Evolutionary conservation across 2,329 filamentous ascomycete genomes (phyloP), one percentile per base, ranked within the genome.

Genomic region (Arthroderma sp.): DNA sequence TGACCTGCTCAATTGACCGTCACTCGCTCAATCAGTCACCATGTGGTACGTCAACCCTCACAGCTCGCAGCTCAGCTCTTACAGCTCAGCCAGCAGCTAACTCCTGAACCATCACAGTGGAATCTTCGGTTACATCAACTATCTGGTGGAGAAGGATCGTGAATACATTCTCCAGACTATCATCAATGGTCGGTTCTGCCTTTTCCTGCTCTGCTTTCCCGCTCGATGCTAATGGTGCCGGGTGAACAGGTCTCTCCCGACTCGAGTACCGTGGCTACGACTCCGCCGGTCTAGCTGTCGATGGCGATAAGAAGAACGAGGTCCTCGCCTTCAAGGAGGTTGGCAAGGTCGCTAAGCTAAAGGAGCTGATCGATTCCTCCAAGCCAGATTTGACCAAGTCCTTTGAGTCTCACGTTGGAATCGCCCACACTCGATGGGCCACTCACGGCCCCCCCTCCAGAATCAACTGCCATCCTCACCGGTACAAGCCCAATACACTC

Each of bases 261-360:
- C 87, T 98, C 68, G 93, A 98, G 77, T 98, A 98, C 80, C 88
- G 93, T 75, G 93, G 93, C 66, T 98, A 98, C 75, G 93, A 98
- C 75, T 97, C 93, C 63, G 91, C 93, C 61, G 93, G 93, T 79
- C 81, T 98, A 63, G 91, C 91, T 64, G 78, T 98, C 67, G 93
- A 98, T 73, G 93, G 93, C 62, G 88, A 98, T 81, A 97, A 96
- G 84, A 95, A 93, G 81, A 95, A 95, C 69, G 89, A 97, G 77
- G 90, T 97, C 65, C 83, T 88, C 64, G 91, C 93, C 62, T 97
- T 90, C 83, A 98, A 98, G 81, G 93, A 97, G 79, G 93, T 98
- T 62, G 93, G 93, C 80, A 98, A 98, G 84, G 93, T 98, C 61
- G 89, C 86, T 73, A 95, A 95, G 78, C 81, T 98, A 72, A 94